These are phyloP conservation scores for Syncephalis plumigaleata DNA, from an alignment of 371 early-diverging fungal species.

Conservation along the genomic window DNA sequence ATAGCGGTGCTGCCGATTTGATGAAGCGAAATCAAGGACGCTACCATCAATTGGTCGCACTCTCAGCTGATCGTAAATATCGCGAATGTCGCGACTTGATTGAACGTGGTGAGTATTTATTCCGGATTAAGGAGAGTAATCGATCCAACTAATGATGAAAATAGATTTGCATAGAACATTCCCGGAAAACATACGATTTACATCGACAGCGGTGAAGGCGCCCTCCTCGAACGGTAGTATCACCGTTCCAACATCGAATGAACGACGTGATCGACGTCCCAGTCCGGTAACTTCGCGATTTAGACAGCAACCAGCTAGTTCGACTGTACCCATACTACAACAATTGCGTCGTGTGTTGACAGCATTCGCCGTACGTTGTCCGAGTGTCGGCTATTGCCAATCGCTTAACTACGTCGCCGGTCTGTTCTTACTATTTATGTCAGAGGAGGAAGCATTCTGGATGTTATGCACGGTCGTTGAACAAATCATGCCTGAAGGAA, in stretches of 20 bases:
- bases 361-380: slow-evolving; percentile 42
- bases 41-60: slow-evolving; percentile 25
- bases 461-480: slow-evolving; percentile 53
- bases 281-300: too few species aligned
- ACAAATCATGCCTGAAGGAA: slow-evolving; percentile 50
- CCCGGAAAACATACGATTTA: slow-evolving; percentile 58
- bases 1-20: slow-evolving; percentile 56
- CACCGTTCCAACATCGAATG: too few species aligned
- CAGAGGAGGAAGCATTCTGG: slow-evolving; percentile 70
- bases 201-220: slow-evolving; percentile 15
- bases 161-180: slow-evolving; percentile 62
- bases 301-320: slow-evolving; percentile 9
- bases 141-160: not conserved
- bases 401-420: slow-evolving; percentile 72
- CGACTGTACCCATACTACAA: slow-evolving; percentile 28
- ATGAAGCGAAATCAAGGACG: slow-evolving; percentile 37
- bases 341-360: slow-evolving; percentile 48
- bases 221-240: slow-evolving; percentile 10
- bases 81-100: slow-evolving; percentile 57
- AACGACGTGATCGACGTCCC: too few species aligned
- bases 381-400: slow-evolving; percentile 72
- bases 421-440: slow-evolving; percentile 47
- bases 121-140: not conserved
- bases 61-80: slow-evolving; percentile 16
- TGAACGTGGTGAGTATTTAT: slow-evolving; percentile 31